Evolutionary conservation across 73 alveolate species (phyloP), one percentile per base, ranked within the genome.

Genomic region (Uronychia setigera): DNA sequence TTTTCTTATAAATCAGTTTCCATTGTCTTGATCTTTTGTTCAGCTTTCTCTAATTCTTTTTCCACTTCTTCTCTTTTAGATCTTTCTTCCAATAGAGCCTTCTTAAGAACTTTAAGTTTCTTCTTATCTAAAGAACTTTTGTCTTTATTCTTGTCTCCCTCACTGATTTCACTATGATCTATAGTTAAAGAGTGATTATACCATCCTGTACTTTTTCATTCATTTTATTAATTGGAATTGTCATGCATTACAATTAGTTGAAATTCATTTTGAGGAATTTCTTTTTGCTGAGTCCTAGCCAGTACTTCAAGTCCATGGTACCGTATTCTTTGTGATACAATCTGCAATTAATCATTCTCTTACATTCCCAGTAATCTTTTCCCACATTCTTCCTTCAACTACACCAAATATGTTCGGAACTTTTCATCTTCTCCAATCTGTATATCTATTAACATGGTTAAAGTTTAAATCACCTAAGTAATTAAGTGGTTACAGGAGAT

Each of bases 201-300:
- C n/a, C n/a, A n/a, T n/a, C n/a, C n/a, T n/a, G n/a, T n/a, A n/a
- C n/a, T n/a, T n/a, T n/a, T n/a, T n/a, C n/a, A n/a, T n/a, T n/a
- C n/a, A n/a, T n/a, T n/a, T n/a, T n/a, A n/a, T n/a, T n/a, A n/a
- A n/a, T n/a, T n/a, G n/a, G n/a, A n/a, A n/a, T n/a, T n/a, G n/a
- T n/a, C n/a, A n/a, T n/a, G n/a, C n/a, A n/a, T n/a, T n/a, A n/a
- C n/a, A n/a, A n/a, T n/a, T n/a, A n/a, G n/a, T n/a, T n/a, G n/a
- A n/a, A n/a, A n/a, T n/a, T n/a, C n/a, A n/a, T n/a, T n/a, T 90
- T 90, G 33, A 90, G 35, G 93, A 90, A 90, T 78, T 85, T 90
- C 57, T 78, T 76, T 80, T 90, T 90, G n/a, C 86, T 33, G 79
- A 90, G 79, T 19, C 82, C 91, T n/a, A 90, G 84, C 95, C 95